Evolutionary conservation across 495 filamentous ascomycete species (phyloP), one percentile per base, ranked within the genome.

Genomic region (Extremus antarcticus): DNA sequence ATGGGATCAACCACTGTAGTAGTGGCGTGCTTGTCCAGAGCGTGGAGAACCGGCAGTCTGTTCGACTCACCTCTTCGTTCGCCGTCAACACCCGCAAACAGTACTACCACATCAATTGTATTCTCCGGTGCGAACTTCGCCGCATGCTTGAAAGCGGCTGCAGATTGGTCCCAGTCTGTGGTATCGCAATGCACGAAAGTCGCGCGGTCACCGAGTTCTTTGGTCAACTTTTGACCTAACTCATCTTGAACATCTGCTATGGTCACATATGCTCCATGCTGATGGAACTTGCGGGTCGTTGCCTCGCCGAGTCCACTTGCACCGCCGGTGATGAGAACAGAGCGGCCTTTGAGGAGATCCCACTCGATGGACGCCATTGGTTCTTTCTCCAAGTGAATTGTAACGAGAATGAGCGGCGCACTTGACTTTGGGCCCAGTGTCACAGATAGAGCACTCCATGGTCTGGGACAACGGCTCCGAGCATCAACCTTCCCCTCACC

Each of bases 291-390:
- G n/a, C 16, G 22, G 0, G 46, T 52, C 17, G 53, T 47, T 9
- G 52, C 49, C 22, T 43, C 52, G 24, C 60, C 60, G 19, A 63
- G 43, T 25, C 60, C 60, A 10, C 22, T 41, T 15, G 60, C 60
- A 16, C 57, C 60, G 20, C 61, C 61, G 25, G 61, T 64, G 3
- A 64, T 45, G 45, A 64, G 25, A 32, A 60, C 51, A 4, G 58
- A 55, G 24, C 54, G 56, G 9, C 25, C 54, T 40, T 53, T 59
- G 24, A 62, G 56, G 3, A 43, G 48, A 20, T 55, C 55, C 38
- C 52, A 17, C 21, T 59, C 51, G 46, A 58, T 19, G 20, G 56
- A 45, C 4, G 56, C n/a, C 41, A 45, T 45, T n/a, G n/a, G n/a
- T n/a, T n/a, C n/a, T n/a, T n/a, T n/a, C n/a, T n/a, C n/a, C n/a